Conservation (phyloP, 1,284 basidiomycete genomes). For the Papiliotrema nemorosa region DNA sequence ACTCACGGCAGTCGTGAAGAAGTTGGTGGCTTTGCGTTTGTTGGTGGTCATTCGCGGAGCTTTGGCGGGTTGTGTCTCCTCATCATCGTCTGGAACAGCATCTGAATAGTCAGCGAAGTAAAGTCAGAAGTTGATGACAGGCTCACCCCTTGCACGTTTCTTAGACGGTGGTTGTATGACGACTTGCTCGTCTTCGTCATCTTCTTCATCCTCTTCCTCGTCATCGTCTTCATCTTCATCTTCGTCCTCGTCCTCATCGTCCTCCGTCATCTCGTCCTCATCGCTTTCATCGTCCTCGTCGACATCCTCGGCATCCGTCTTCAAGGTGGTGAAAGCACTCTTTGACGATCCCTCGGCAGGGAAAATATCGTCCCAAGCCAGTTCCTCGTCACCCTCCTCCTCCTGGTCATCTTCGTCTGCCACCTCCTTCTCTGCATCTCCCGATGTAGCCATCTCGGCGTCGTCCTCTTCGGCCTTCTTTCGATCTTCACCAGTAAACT, state of each 20-base stretch:
- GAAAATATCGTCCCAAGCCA: slow-evolving; percentile 80
- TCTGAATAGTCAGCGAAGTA: slow-evolving; percentile 10
- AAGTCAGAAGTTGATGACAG: slow-evolving; percentile 2
- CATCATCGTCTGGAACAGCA: slow-evolving; percentile 23
- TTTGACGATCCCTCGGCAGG: slow-evolving; percentile 45
- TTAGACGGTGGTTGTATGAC: slow-evolving; percentile 16
- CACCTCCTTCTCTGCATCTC: slow-evolving; percentile 28
- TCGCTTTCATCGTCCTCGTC: slow-evolving; percentile 30
- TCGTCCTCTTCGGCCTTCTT: slow-evolving; percentile 44
- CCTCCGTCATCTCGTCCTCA: slow-evolving; percentile 19
- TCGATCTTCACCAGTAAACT: slow-evolving; percentile 53
- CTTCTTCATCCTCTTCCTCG: slow-evolving; percentile 28
- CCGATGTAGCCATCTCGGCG: slow-evolving; percentile 39
- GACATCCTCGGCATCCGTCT: slow-evolving; percentile 46
- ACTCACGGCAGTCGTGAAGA: slow-evolving; percentile 65
- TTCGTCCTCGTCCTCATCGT: slow-evolving; percentile 30
- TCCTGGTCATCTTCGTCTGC: slow-evolving; percentile 55
- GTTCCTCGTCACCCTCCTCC: slow-evolving; percentile 58
- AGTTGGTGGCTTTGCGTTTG: slow-evolving; percentile 91
- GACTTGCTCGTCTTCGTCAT: slow-evolving; percentile 16
- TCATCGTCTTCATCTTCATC: slow-evolving; percentile 21
- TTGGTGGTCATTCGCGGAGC: slow-evolving; percentile 81
- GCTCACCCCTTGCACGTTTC: slow-evolving; percentile 7
- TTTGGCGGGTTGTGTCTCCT: slow-evolving; percentile 51
- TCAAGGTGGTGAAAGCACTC: slow-evolving; percentile 27